Evolutionary conservation across 345 rosid genomes (phyloP), one percentile per base, ranked within the genome.

Genomic region (Pseudoturritis turrita): DNA sequence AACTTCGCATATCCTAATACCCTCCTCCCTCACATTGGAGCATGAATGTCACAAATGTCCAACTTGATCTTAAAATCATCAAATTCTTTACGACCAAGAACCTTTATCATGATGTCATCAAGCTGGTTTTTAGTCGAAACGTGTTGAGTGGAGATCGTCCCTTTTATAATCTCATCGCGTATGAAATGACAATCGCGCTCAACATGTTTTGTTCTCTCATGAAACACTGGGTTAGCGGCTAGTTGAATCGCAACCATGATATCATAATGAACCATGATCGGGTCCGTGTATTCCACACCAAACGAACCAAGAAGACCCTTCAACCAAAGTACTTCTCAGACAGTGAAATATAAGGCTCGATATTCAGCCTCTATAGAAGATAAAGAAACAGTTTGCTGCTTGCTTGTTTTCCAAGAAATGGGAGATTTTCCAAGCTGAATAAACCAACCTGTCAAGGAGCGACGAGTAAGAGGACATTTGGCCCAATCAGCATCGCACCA

Each of bases 401-500:
- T 56, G 0, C 1, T 0, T 0, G 43, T 15, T 4, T 33, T 56
- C 62, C 43, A 56, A 1, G 62, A 31, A 0, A 56, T 11, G 0
- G 26, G 43, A 2, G 41, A 56, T 0, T 6, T 12, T 0, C 26
- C 62, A 0, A 53, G 10, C 6, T 53, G 37, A 14, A 53, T 26
- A 0, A 53, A 13, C 58, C 58, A 53, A 0, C 58, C 19, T 0
- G 36, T 25, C 0, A 14, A 1, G 0, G 62, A 56, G 0, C 41
- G 14, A 0, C 14, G n/a, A 2, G 43, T 15, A 0, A 15, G 2
- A 0, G 43, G 43, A 17, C 25, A 56, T 0, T 7, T 11, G 0
- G 7, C 7, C 12, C 21, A 55, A 4, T 29, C 22, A 5, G 40
- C 12, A 10, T 55, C 43, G 2, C 43, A 56, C 22, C 17, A 55